Conservation (phyloP, 2,329 filamentous ascomycete genomes). For the Blumeriella jaapii region DNA sequence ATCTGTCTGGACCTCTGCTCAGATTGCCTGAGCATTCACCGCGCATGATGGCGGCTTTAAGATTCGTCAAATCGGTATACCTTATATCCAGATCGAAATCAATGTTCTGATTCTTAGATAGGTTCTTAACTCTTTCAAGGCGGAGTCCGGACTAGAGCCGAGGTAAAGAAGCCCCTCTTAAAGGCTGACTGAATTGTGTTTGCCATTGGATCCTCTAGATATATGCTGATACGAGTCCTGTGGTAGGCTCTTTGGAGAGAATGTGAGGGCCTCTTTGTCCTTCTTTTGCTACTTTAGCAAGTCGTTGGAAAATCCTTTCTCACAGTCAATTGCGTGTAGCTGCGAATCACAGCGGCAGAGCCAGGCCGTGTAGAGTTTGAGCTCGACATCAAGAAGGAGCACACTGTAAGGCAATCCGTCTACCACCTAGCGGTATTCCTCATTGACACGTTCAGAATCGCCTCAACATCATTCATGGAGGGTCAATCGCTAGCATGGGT, state of each 20-base stretch:
- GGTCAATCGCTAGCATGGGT: conserved; percentile 62
- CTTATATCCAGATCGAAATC: neutral
- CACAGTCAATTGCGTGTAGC: no score
- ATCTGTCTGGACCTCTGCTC: no score
- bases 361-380: conserved; percentile 65
- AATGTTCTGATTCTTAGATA: conserved; percentile 29
- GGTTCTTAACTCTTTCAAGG: conserved; percentile 71
- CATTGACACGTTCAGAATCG: conserved; percentile 51
- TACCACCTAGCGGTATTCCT: neutral
- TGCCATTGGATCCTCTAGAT: no score
- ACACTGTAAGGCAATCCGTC: conserved; percentile 44
- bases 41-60: conserved; percentile 39
- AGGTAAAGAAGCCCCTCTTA: conserved; percentile 42
- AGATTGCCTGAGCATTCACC: no score
- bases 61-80: conserved; percentile 52
- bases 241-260: conserved; percentile 26
- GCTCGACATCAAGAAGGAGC: conserved; percentile 60
- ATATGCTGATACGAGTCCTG: neutral
- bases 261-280: conserved; percentile 16
- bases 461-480: conserved; percentile 64
- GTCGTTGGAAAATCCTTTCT: no score
- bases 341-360: conserved; percentile 52
- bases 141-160: conserved; percentile 76
- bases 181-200: neutral
- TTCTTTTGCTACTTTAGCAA: neutral